Evolutionary conservation across 73 alveolate species (phyloP), one percentile per base, ranked within the genome.

Genomic region (Paramecium bursaria): DNA sequence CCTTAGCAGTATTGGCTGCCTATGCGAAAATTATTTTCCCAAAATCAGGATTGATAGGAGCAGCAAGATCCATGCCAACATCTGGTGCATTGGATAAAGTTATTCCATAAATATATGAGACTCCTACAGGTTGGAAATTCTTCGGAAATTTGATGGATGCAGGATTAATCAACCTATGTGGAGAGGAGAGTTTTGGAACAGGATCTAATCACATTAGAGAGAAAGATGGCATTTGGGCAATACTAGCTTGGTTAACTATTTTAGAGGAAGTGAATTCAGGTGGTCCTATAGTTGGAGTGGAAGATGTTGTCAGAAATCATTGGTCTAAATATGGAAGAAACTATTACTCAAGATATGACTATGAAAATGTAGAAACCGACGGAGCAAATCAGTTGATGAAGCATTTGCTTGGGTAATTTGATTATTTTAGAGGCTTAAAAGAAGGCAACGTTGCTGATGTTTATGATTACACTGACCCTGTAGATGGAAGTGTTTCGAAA

Each of bases 111-210:
- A 91, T 94, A 30, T 95, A 88, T 87, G 99, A 96, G 87, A 92
- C 96, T 1, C 99, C 99, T n/a, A 98, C 99, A 46, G 99, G 99
- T 19, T 98, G 99, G 99, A 98, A 98, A 87, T 98, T 96, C 97
- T 98, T 98, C 73, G 99, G 99, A 13, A 98, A 98, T 85, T 91
- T 98, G 75, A 96, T 98, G 96, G 99, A 98, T 92, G 98, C 98
- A 50, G 99, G 98, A 46, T 93, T 91, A 90, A 92, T 97, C 31
- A 87, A 92, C 15, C 57, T 96, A 13, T 95, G 99, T 57, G 99
- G 99, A 17, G 99, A 97, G 76, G 99, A 98, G 89, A 92, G 98
- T 77, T 98, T 98, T 51, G 99, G 99, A 14, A 98, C 99, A 15
- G 99, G 99, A 25, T 85, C 97, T 74, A 93, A 89, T 90, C 99